These are phyloP conservation scores for Lagenaria siceraria DNA, from an alignment of 306 rosid genomes.

Conservation along the genomic window DNA sequence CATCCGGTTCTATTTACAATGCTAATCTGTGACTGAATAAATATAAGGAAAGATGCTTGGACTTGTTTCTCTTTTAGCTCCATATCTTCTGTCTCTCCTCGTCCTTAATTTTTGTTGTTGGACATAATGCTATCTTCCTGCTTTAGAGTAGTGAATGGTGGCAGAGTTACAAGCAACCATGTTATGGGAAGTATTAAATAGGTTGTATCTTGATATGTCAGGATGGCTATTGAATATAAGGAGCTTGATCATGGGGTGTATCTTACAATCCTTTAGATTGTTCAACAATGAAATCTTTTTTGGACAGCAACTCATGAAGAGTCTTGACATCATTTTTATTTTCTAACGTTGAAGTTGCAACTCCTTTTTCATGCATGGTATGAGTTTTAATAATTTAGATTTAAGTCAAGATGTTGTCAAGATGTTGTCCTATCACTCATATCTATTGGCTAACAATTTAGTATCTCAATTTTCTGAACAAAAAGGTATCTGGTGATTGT, in stretches of 20 bases:
- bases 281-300: not conserved
- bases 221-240: not conserved
- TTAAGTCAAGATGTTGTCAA: not conserved
- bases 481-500: constrained; percentile 87
- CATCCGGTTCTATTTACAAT: not conserved
- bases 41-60: not conserved
- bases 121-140: not conserved
- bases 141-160: not conserved
- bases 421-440: not conserved
- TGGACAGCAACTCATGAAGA: not conserved
- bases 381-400: not conserved
- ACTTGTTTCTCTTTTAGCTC: not conserved
- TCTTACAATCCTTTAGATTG: not conserved
- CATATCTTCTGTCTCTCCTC: not conserved
- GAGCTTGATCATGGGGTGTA: not conserved
- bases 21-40: not conserved
- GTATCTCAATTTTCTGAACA: constrained; percentile 11
- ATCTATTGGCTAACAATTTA: constrained; percentile 6
- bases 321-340: not conserved
- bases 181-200: not conserved
- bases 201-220: not conserved
- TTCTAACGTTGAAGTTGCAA: not conserved
- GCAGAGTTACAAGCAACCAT: not conserved
- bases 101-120: not conserved
- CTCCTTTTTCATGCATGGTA: not conserved